Conservation (phyloP, 257 asterid genomes). For the Solanum appendiculatum region DNA sequence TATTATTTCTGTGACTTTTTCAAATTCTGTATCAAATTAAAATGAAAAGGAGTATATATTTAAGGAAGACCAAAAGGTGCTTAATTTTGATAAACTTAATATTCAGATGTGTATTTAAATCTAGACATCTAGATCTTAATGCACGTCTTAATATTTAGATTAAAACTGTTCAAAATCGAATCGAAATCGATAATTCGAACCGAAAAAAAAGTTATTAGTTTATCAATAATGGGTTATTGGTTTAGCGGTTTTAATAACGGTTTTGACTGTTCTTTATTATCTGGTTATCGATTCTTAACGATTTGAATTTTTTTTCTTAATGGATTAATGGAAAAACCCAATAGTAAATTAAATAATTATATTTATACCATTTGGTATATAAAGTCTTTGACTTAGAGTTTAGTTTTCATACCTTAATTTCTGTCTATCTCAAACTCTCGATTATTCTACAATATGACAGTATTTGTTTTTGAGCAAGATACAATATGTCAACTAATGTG, state of each 20-base stretch:
- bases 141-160: not conserved
- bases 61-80: not conserved
- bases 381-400: too few relatives aligned
- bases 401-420: not conserved
- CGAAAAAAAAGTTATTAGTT: too few relatives aligned
- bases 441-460: not conserved
- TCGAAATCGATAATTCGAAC: fast-evolving
- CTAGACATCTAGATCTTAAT: not conserved
- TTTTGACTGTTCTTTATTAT: too few relatives aligned
- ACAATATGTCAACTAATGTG: too few relatives aligned
- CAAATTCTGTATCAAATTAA: too few relatives aligned
- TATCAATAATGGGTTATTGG: not conserved
- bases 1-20: not conserved
- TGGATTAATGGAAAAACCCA: fast-evolving
- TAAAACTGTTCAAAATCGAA: too few relatives aligned
- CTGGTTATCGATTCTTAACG: not conserved
- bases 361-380: too few relatives aligned
- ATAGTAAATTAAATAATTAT: not conserved
- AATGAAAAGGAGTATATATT: not conserved
- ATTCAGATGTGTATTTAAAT: too few relatives aligned
- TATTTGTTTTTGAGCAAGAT: too few relatives aligned
- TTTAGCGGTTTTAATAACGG: fast-evolving
- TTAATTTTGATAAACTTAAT: not conserved
- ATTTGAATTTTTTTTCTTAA: not conserved
- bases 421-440: not conserved